Conservation (phyloP, 495 filamentous ascomycete species). For the Tuber aestivum region DNA sequence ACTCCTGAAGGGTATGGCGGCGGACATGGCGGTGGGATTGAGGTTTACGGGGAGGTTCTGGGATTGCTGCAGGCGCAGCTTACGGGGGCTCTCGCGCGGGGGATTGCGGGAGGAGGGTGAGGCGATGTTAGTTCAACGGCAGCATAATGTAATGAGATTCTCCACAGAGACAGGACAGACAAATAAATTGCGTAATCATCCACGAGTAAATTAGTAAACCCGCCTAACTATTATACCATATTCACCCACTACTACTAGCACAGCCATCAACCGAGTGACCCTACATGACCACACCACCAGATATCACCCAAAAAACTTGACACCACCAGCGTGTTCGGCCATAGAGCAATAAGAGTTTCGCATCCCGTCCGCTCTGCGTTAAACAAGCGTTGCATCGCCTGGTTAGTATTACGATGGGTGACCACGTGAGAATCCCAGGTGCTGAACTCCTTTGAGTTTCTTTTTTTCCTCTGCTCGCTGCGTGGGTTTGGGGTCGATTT, state of each 20-base stretch:
- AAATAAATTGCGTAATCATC: background rate
- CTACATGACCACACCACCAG: background rate
- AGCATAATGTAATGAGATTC: background rate
- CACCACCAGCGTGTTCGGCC: background rate
- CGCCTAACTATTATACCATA: background rate
- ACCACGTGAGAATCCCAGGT: background rate
- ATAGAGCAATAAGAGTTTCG: conserved; percentile 4
- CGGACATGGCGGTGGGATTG: background rate
- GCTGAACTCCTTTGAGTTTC: background rate
- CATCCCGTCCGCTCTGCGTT: conserved; percentile 5
- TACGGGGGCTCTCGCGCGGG: background rate
- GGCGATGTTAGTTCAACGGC: background rate
- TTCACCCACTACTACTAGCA: background rate
- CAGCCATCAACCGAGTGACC: background rate
- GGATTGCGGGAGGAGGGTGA: background rate
- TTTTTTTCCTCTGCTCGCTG: no score
- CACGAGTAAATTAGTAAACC: background rate
- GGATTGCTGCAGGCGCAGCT: background rate
- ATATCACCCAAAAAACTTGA: background rate
- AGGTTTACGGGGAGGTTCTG: background rate
- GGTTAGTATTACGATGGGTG: background rate
- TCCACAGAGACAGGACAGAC: background rate
- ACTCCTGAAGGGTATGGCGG: background rate
- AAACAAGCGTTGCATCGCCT: background rate
- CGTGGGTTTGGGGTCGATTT: background rate